Evolutionary conservation across 2,329 filamentous ascomycete species (phyloP), one percentile per base, ranked within the genome.

Genomic region (Paraphoma chrysanthemicola): DNA sequence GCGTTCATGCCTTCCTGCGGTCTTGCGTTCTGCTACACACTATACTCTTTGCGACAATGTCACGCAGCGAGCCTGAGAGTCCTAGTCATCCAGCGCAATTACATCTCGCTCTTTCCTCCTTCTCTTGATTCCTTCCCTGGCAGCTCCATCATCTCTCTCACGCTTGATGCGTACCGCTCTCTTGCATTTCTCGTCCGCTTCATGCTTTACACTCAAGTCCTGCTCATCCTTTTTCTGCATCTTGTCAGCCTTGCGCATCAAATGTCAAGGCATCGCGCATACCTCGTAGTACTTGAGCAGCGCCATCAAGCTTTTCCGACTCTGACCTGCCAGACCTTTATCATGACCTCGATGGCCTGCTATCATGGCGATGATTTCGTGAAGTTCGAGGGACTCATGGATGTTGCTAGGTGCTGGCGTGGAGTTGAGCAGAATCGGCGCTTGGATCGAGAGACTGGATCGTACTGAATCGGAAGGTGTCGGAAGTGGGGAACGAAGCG

Each of bases 51-150:
- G 23, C 23, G 23, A 2, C 23, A 23, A 23, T 23, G 23, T 23
- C 23, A 23, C 23, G 23, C 23, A 23, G 23, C 23, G 23, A 23
- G 23, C 23, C 23, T 23, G 23, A 2, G 23, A 23, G 23, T 3
- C 5, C 45, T 38, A 55, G 2, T 51, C 53, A 31, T 57, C 55
- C n/a, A 57, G 2, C 1, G 50, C 51, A n/a, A 60, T 42, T n/a
- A 42, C 6, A 2, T 38, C 33, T n/a, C 33, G 10, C 6, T n/a
- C 33, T 49, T 3, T 53, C 17, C 23, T 57, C 57, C n/a, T 18
- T 17, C 42, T 54, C 54, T 39, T 33, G 39, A 18, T 23, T 42
- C 16, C n/a, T 42, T 16, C n/a, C 11, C 11, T 10, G 14, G 18
- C 44, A 4, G 14, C 44, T 30, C 29, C 28, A n/a, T 45, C 44